Base-by-base conservation (phyloP, 495 filamentous ascomycete genomes). In the Tirmania nivea region DNA sequence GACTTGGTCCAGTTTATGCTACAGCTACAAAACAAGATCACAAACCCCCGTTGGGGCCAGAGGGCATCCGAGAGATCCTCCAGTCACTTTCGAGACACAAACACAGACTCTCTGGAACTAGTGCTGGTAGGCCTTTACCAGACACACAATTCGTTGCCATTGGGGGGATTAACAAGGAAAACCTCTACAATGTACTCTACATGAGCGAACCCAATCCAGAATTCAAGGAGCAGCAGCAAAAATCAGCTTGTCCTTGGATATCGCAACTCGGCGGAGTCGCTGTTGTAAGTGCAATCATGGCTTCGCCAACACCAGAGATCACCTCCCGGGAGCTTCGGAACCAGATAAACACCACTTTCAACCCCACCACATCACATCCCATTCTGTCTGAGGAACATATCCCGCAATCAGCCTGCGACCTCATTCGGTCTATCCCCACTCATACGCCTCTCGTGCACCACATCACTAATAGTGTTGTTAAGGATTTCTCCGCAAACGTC, bases 381-480 rank as follows among this genome's bases (percentile, higher is more conserved):
- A 25, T 52, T 21, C 25, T 31, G 4, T 31, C 25, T 31, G 25
- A 31, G 1, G 25, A 31, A 31, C 25, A 31, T 31, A 31, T 31
- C 25, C 7, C 25, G 7, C 25, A 31, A 31, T 31, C 25, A 31
- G 34, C 34, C 8, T 17, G 54, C 14, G 42, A 47, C 6, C 19
- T 53, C 17, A 36, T 34, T 6, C 5, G 11, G 50, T 72, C 71
- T 17, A 70, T 94, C 49, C 71, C 73, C 0, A 58, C 68, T 10
- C 69, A 64, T 14, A 79, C 76, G 48, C 89, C 90, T 0, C 71
- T 97, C 10, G 85, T 82, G 9, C 90, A 95, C 68, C 94, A 94
- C 65, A 95, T 96, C 81, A 95, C 92, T 48, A 95, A 95, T 65
- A 56, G 68, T 58, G 83, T 95, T 0, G 87, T 94, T 35, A 84